These are phyloP conservation scores for Phytomonas sp. DNA, from an alignment of 208 protist species.

Conservation along the genomic window DNA sequence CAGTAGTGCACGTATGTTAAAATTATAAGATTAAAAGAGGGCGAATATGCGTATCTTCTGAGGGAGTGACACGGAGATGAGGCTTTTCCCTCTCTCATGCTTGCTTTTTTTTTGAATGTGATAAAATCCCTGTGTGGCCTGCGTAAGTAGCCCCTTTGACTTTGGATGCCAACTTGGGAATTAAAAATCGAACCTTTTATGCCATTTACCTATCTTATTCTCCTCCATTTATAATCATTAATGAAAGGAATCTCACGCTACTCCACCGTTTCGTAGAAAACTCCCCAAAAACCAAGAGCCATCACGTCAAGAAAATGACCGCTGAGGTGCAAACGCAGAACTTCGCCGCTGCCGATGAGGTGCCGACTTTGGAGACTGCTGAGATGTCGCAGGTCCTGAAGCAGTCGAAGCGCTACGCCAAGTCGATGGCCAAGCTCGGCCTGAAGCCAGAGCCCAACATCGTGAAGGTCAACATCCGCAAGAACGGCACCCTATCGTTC, in stretches of 20 bases:
- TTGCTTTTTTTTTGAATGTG: too few species aligned
- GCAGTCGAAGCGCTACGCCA: conserved; percentile 93
- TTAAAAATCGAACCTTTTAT: too few species aligned
- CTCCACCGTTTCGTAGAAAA: neutral
- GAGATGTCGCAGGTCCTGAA: conserved; percentile 60
- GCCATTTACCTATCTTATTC: neutral
- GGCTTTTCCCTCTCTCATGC: too few species aligned
- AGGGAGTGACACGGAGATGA: too few species aligned
- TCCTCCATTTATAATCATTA: conserved; percentile 7
- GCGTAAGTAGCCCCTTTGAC: too few species aligned
- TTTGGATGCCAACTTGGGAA: too few species aligned
- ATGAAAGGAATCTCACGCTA: neutral
- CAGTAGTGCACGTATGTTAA: too few species aligned
- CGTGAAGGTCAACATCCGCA: conserved; percentile 91
- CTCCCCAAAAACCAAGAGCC: neutral
- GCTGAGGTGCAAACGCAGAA: conserved; percentile 46
- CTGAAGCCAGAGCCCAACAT: conserved; percentile 92
- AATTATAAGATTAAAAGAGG: too few species aligned
- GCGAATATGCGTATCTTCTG: too few species aligned
- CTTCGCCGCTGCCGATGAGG: conserved; percentile 45
- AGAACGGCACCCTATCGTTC: conserved; percentile 86
- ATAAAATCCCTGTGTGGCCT: too few species aligned
- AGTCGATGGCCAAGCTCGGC: conserved; percentile 95
- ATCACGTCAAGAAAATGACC: conserved; percentile 23
- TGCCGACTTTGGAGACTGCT: conserved; percentile 65